A percentile compares a stretch with the other conserved stretches of the same genome.
These are phyloP conservation scores for Clonostachys rhizophaga DNA, from an alignment of 2,329 filamentous ascomycete species.

Conservation along the genomic window DNA sequence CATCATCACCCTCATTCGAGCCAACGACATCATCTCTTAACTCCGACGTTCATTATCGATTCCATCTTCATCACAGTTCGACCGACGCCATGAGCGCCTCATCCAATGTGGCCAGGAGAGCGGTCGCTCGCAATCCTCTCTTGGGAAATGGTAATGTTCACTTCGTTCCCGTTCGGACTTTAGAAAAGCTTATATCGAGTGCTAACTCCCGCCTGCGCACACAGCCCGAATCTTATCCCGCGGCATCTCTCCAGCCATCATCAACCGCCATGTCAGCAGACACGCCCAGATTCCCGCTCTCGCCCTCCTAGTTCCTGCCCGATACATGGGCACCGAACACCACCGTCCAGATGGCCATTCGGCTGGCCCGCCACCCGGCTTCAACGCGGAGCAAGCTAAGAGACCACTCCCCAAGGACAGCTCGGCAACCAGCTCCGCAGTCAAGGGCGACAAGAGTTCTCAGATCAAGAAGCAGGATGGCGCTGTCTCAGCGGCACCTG, in stretches of 20 bases:
- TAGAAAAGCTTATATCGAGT: conserved; percentile 3
- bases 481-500: conserved; percentile 5
- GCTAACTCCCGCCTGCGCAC: conserved; percentile 12
- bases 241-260: conserved; percentile 37
- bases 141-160: conserved; percentile 37
- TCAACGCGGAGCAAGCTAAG: conserved; percentile 86
- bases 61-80: background rate
- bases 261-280: conserved; percentile 40
- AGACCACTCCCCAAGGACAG: conserved; percentile 66
- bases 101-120: conserved; percentile 49
- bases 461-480: conserved; percentile 18
- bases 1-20: background rate
- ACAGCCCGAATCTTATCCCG: conserved; percentile 41
- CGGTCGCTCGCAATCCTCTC: conserved; percentile 47
- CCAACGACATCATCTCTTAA: background rate
- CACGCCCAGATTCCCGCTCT: conserved; percentile 44
- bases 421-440: conserved; percentile 20
- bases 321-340: conserved; percentile 54
- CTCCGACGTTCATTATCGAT: too few relatives aligned
- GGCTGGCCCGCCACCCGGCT: conserved; percentile 76
- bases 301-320: conserved; percentile 51
- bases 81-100: conserved; percentile 48
- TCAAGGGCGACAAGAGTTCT: conserved; percentile 22
- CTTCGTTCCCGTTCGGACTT: conserved; percentile 2
- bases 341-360: conserved; percentile 45